Evolutionary conservation across 495 filamentous ascomycete genomes (phyloP), one percentile per base, ranked within the genome.

Genomic region (Chaetomium fimeti): DNA sequence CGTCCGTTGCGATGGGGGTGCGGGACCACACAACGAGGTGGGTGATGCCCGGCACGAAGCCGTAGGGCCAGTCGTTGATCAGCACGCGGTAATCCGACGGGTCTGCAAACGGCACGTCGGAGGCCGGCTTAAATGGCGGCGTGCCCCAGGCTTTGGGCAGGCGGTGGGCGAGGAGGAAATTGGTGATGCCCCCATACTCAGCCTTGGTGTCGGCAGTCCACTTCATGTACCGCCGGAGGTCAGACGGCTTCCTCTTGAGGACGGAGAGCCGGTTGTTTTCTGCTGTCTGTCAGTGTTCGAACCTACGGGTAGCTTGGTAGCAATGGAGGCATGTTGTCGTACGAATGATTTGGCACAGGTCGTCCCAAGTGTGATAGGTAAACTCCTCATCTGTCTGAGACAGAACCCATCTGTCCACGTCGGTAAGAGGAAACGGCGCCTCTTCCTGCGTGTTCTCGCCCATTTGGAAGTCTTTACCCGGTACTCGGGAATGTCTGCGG

Each of bases 41-140:
- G n/a, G 77, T 78, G 69, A 96, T 89, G 38, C 86, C 88, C 7
- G 85, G 78, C 0, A 72, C 83, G 28, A 93, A 71, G 0, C 89
- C 93, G 72, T 97, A 96, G 1, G 92, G 92, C 93, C 93, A 97
- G 78, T 96, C 92, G 69, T 97, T 97, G 62, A 82, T 79, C 29
- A 96, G 78, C 63, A 95, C 88, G 66, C 83, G 86, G 75, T 85
- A 92, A 78, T 96, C 91, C 53, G 79, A 79, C 24, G 82, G 77
- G 66, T 92, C 81, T 47, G 81, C 81, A 72, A 93, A 93, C 42
- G 90, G 89, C n/a, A 75, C 77, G 36, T 76, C 66, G 18, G 83
- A 86, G 49, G 70, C 72, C 4, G 79, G 76, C 11, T 67, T 73
- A 72, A 88, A 88, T 40, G 79, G 77, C 16, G 82, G 80, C 24